These are phyloP conservation scores for Neodidymelliopsis sp. DNA, from an alignment of 2,329 filamentous ascomycete genomes.

Conservation along the genomic window DNA sequence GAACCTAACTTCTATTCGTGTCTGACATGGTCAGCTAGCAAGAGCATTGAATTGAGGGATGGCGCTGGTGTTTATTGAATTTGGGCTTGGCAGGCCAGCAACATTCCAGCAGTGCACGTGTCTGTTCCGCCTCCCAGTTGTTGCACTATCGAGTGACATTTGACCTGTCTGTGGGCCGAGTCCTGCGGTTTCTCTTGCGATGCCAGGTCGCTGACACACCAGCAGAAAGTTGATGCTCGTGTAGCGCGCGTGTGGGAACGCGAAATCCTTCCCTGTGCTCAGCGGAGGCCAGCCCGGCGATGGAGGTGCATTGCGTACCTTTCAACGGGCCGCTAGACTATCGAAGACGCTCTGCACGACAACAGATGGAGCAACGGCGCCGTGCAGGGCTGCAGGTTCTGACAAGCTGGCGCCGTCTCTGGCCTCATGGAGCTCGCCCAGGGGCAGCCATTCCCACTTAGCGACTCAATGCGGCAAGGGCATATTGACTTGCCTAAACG, in stretches of 20 bases:
- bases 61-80: conserved; percentile 20
- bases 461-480: conserved; percentile 15
- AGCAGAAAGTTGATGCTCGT: conserved; percentile 7
- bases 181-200: background rate
- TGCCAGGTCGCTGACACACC: background rate
- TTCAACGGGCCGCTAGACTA: conserved; percentile 21
- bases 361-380: conserved; percentile 15
- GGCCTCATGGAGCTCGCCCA: conserved; percentile 10
- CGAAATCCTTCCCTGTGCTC: conserved; percentile 1
- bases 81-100: conserved; percentile 14
- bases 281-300: conserved; percentile 7
- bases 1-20: conserved; percentile 4
- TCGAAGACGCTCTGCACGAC: conserved; percentile 16
- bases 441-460: conserved; percentile 4
- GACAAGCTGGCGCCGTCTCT: conserved; percentile 15
- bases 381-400: conserved; percentile 22
- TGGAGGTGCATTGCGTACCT: conserved; percentile 12
- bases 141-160: conserved; percentile 3
- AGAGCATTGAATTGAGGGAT: conserved; percentile 13
- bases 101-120: conserved; percentile 15
- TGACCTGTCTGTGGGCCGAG: background rate
- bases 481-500: conserved; percentile 17
- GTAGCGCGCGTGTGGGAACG: conserved; percentile 2
- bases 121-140: conserved; percentile 2
- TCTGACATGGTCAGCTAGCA: conserved; percentile 15